These are phyloP conservation scores for Agapanthus africanus DNA, from an alignment of 106 monocot species.

Conservation along the genomic window DNA sequence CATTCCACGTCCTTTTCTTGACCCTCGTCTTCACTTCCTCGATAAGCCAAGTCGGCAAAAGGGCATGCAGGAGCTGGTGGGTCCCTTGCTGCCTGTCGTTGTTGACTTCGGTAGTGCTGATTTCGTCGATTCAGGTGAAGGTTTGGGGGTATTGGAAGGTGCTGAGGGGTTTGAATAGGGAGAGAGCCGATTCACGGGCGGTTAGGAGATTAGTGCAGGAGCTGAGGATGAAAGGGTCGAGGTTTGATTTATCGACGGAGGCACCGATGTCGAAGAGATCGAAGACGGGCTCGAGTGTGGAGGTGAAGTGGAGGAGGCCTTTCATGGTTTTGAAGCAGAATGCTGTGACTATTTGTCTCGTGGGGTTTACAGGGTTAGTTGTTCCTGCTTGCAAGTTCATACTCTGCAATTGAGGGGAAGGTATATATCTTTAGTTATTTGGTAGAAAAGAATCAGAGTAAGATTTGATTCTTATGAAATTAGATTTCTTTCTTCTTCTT, in stretches of 20 bases:
- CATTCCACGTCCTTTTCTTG: conserved; percentile 72
- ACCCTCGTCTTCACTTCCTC: conserved; percentile 60
- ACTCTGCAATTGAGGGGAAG: no score
- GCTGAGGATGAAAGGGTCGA: conserved; percentile 85
- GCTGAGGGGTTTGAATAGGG: conserved; percentile 32
- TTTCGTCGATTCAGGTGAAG: conserved; percentile 40
- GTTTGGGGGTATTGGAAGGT: conserved; percentile 47
- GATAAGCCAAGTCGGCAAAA: not conserved
- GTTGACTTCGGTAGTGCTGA: conserved; percentile 52
- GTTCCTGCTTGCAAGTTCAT: conserved; percentile 50
- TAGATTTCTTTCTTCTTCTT: no score
- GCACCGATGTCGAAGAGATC: no score
- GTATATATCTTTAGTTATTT: no score
- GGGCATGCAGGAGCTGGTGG: conserved; percentile 50
- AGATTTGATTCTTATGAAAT: no score
- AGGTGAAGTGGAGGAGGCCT: conserved; percentile 54
- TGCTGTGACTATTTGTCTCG: conserved; percentile 33
- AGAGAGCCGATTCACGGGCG: conserved; percentile 52
- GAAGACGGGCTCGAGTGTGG: conserved; percentile 80
- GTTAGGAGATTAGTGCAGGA: conserved; percentile 62
- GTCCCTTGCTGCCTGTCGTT: conserved; percentile 53
- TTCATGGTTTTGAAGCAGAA: conserved; percentile 42
- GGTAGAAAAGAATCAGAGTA: no score
- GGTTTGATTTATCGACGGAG: conserved; percentile 70
- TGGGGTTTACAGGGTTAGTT: conserved; percentile 36